Conservation (phyloP, 495 filamentous ascomycete genomes). For the Thermothielavioides terrestris region DNA sequence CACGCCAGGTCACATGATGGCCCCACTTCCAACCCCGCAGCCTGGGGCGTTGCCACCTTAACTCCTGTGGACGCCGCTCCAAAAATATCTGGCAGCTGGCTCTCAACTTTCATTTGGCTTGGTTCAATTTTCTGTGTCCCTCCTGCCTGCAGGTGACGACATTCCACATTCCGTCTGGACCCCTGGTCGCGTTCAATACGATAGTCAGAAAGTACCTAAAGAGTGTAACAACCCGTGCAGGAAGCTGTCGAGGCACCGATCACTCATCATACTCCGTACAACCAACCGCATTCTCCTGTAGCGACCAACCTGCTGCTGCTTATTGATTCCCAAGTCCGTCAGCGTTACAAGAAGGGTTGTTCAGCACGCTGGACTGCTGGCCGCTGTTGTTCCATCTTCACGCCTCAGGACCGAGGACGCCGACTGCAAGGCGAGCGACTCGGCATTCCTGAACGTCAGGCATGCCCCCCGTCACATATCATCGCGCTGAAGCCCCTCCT, state of each 20-base stretch:
- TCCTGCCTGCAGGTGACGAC: not conserved
- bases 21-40: not conserved
- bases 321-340: too few species aligned
- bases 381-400: too few species aligned
- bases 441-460: not conserved
- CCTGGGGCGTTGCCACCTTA: not conserved
- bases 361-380: too few species aligned
- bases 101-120: too few species aligned
- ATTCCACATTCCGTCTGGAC: not conserved
- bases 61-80: not conserved
- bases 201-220: too few species aligned
- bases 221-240: not conserved
- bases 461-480: not conserved
- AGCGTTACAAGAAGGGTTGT: too few species aligned
- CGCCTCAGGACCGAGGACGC: too few species aligned
- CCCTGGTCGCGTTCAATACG: not conserved
- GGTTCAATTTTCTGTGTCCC: not conserved
- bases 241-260: not conserved
- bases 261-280: too few species aligned
- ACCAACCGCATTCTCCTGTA: too few species aligned
- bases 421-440: too few species aligned
- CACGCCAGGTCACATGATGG: slow-evolving; percentile 9
- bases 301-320: too few species aligned
- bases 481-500: not conserved
- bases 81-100: not conserved